Base-by-base conservation (phyloP, 78 protist genomes). In the Monosiga brevicollis region DNA sequence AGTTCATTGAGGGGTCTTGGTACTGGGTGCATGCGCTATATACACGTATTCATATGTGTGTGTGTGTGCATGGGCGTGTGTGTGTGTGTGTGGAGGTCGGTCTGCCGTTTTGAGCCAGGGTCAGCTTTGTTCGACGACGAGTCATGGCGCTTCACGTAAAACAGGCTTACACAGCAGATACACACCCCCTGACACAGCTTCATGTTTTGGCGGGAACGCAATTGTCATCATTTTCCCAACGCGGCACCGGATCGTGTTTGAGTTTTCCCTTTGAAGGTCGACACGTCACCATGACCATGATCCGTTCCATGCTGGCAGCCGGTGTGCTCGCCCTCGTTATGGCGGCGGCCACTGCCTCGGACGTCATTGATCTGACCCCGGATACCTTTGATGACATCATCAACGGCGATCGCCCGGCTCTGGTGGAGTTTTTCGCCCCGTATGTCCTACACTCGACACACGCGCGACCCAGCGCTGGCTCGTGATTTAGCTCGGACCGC, bases 351-450 rank as follows among this genome's bases (percentile, higher is more conserved):
- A 49, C 62, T 15, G 6, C 62, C 62, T 6, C 62, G 29, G 29
- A 49, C 62, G 62, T 49, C 29, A 6, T 49, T 6, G 62, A 49
- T 6, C 62, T 49, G 6, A 15, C 6, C 29, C 62, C 62, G 15
- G 62, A 49, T 15, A 20, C 62, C 62, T 49, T 49, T 49, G 62
- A 49, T 15, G 62, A 49, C 62, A 49, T 49, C 15, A 15, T 49
- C 62, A 49, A 49, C 62, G 62, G 62, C 62, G 62, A 49, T 15
- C 62, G 62, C 62, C 15, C 15, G 6, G 62, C 15, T 6, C 15
- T 49, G 6, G 62, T 90, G 29, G 80, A 90, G 81, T 90, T 86
- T 82, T 90, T 77, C 42, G 93, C 90, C 22, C 90, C 93, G 83
- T n/a, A n/a, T n/a, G n/a, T n/a, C n/a, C n/a, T n/a, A n/a, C n/a